Conservation (phyloP, 352 stramenopile genomes). For the Thalassiosira hispida region DNA sequence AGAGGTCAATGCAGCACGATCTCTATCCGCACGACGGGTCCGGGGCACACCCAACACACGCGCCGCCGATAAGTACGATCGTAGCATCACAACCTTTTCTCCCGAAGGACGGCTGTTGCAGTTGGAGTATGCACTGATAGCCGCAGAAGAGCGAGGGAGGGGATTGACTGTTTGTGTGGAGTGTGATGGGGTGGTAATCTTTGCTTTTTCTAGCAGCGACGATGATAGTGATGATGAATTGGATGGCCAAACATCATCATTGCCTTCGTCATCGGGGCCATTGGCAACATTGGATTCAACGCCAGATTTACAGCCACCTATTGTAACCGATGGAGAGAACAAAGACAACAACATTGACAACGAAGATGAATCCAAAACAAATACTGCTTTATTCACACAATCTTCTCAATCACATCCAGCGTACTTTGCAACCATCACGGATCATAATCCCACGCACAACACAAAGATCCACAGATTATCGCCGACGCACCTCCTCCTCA, state of each 20-base stretch:
- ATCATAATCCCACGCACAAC: constrained; percentile 31
- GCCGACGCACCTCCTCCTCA: constrained; percentile 57
- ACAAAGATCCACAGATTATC: constrained; percentile 43
- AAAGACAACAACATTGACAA: not conserved
- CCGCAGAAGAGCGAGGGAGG: constrained; percentile 31
- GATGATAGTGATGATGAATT: constrained; percentile 16
- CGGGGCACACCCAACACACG: constrained; percentile 1
- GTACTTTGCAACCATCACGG: not conserved
- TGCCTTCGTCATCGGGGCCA: not conserved
- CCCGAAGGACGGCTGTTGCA: constrained; percentile 97
- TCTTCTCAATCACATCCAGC: not conserved
- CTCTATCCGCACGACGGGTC: constrained; percentile 34
- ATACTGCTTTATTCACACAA: not conserved
- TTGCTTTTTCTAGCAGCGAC: constrained; percentile 32
- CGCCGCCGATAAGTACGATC: constrained; percentile 89
- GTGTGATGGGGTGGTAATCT: constrained; percentile 39
- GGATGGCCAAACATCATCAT: not conserved
- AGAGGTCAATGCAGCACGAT: constrained; percentile 24
- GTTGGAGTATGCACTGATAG: constrained; percentile 92
- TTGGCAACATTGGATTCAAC: not conserved
- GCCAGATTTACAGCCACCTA: not conserved
- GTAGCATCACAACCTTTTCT: constrained; percentile 98
- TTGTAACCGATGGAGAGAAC: not conserved
- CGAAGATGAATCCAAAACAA: not conserved
- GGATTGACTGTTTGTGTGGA: constrained; percentile 39